These are phyloP conservation scores for Davidsoniella virescens DNA, from an alignment of 2,329 filamentous ascomycete genomes.

Conservation along the genomic window DNA sequence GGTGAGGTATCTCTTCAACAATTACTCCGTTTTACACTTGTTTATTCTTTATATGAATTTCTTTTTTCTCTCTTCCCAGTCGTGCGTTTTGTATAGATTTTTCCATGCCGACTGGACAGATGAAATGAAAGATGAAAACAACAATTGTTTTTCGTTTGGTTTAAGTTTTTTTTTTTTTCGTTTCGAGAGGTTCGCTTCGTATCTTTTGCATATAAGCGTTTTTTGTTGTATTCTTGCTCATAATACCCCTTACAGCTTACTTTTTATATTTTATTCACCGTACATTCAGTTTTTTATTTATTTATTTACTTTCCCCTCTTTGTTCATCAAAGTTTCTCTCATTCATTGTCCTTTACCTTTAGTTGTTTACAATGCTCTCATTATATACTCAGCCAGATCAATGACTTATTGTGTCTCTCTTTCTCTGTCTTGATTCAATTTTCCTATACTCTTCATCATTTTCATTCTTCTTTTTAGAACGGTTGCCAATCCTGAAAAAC, in stretches of 20 bases:
- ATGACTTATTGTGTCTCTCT: not conserved
- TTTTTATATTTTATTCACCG: slow-evolving; percentile 1
- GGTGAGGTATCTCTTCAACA: too few relatives aligned
- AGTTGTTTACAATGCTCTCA: not conserved
- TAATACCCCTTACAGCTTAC: slow-evolving; percentile 22
- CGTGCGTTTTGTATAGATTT: not conserved
- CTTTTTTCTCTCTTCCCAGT: not conserved
- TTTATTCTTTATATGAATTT: too few relatives aligned
- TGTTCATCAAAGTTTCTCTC: not conserved
- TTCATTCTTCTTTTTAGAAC: not conserved
- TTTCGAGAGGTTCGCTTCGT: not conserved
- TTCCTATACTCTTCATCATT: not conserved
- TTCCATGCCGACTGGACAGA: not conserved
- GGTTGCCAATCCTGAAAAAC: not conserved
- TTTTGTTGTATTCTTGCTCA: slow-evolving; percentile 28
- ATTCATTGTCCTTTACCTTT: not conserved
- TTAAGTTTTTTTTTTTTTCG: not conserved
- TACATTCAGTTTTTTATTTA: not conserved
- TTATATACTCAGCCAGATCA: not conserved
- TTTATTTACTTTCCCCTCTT: not conserved
- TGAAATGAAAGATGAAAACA: not conserved
- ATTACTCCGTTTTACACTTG: too few relatives aligned
- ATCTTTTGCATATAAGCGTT: slow-evolving; percentile 5
- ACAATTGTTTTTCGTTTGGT: not conserved
- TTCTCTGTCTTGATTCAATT: not conserved